Evolutionary conservation across 78 protist species (phyloP), one percentile per base, ranked within the genome.

Genomic region (slime mould (Dictyostelium discoideum)): DNA sequence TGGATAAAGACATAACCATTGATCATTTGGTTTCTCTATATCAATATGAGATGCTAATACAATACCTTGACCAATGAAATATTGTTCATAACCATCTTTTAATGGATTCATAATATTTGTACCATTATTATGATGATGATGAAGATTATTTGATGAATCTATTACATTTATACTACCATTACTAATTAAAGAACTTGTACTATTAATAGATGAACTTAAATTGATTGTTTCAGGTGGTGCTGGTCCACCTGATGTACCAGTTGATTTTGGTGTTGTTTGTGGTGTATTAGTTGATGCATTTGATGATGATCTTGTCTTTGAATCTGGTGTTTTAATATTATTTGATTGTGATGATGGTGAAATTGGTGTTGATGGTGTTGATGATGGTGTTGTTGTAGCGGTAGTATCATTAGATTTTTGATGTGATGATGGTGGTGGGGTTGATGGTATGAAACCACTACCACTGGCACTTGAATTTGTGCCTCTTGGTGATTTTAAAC

Each of bases 1-100:
- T 22, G 87, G 93, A 78, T 93, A 87, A 6, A 89, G 82, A 50
- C 94, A 89, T 37, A 89, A 14, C 94, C 94, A 89, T 14, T 60
- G 60, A 29, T 89, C 94, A 9, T 39, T 65, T 81, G 81, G 87
- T 32, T 89, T 89, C 48, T 89, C 94, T 2, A 54, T 42, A 9
- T 89, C 94, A 2, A 89, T 63, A 24, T 89, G 94, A 16, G 94
- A 81, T 4, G 83, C 87, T 20, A 89, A 48, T 20, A 89, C 72
- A 46, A 26, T 89, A 13, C 94, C 94, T 11, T 44, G 65, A 8
- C 94, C 94, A 24, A 89, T 37, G n/a, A 69, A 24, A 39, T 46
- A 50, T 18, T 79, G 92, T 20, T 86, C 94, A 74, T 57, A 89
- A 1, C 82, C 83, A 29, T 79, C 94, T 24, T 40, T 79, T 26